Evolutionary conservation across 2,329 filamentous ascomycete genomes (phyloP), one percentile per base, ranked within the genome.

Genomic region (Massarina eburnea): DNA sequence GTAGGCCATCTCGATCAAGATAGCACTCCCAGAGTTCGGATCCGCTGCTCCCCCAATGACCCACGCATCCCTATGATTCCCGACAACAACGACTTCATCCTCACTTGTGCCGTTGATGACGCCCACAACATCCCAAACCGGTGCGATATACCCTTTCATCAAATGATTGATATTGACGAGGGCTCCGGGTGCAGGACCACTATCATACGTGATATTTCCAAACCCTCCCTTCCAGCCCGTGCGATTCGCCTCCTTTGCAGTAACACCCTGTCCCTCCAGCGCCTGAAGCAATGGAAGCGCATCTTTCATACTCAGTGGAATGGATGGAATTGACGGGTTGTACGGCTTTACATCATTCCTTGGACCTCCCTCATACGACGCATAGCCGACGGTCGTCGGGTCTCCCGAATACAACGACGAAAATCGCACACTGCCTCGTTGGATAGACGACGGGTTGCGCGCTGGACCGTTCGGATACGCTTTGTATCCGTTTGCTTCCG

Each of bases 61-160:
- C 75, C 75, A 77, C 0, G 75, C 75, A 59, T 78, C 75, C 7
- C 75, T 67, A 48, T 77, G 75, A 17, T 77, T 77, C 2, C 75
- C 75, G 15, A 78, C 61, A 8, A 77, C 52, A 6, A 77, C 63
- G 8, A 75, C 73, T 56, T 84, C 80, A 52, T 77, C 71, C 44
- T 65, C 50, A 45, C 86, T 81, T 39, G 72, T 79, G 51, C 80
- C 82, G 52, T 83, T 83, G 62, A 89, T 82, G 14, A 89, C 73
- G 12, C 81, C 79, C 45, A 80, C 83, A 26, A 80, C 78, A 66
- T 89, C 83, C 89, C 89, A 95, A 34, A 91, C 72, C 5, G 88
- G 88, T 0, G 86, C 92, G 1, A 80, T 91, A 19, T 82, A 82
- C 61, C 92, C 91, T 36, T 89, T 81, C 68, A 92, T 88, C 62